A percentile compares a stretch with the other conserved stretches of the same genome.
phyloP scores from a whole-genome alignment of 2,329 filamentous ascomycete genomes.

The Sporothrix pallida region DNA sequence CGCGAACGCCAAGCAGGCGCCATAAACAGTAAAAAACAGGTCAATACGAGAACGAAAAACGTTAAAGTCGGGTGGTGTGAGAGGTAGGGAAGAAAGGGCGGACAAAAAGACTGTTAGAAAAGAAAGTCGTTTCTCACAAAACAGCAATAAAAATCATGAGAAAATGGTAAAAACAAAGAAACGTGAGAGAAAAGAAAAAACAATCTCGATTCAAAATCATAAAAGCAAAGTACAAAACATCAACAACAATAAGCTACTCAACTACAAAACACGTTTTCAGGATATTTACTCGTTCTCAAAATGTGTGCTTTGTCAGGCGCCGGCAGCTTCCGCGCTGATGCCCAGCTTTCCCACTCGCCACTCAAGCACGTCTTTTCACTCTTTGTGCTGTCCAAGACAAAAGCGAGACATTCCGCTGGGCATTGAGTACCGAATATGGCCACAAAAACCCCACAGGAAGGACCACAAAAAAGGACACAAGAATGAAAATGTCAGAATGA shows the following conservation, averaged over 20 bases:
- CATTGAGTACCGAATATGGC: no score
- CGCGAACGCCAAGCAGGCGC: background rate
- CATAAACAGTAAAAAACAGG: background rate
- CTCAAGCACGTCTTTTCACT: no score
- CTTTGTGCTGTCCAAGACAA: no score
- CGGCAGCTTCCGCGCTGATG: no score
- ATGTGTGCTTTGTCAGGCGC: no score
- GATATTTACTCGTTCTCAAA: no score
- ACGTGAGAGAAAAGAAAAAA: conserved; percentile 7
- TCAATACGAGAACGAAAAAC: background rate
- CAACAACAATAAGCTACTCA: background rate
- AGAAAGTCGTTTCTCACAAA: background rate
- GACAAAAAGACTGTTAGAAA: background rate
- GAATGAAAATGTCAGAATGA: no score
- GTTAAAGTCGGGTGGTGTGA: background rate
- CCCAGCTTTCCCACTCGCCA: no score
- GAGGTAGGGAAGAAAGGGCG: background rate
- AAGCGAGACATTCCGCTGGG: no score
- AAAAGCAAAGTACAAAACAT: background rate
- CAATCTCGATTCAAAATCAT: no score
- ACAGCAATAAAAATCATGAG: background rate
- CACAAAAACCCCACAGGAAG: no score
- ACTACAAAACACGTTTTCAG: background rate
- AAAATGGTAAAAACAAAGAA: conserved; percentile 27
- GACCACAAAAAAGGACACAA: no score